Base-by-base conservation (phyloP, 2,329 filamentous ascomycete species). In the Fusarium torulosum region DNA sequence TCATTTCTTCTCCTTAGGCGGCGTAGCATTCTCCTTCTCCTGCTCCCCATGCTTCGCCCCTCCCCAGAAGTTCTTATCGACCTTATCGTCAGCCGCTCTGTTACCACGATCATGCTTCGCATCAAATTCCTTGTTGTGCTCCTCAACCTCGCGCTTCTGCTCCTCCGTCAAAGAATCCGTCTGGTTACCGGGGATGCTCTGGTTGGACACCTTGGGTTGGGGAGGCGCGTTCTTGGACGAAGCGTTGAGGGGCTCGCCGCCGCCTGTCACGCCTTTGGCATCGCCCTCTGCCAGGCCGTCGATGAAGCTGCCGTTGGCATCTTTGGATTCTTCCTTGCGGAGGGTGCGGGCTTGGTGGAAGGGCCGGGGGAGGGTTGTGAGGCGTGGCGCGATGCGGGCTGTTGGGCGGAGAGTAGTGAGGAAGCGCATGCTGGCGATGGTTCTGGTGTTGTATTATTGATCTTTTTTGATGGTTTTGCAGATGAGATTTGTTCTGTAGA, bases 121-220 rank as follows among this genome's bases (percentile, higher is more conserved):
- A 46, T 84, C 84, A 74, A 89, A 89, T 1, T 89, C 85, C 66
- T 63, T 66, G 61, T 90, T 90, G 72, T 90, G 87, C 75, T 81
- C 74, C 52, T 87, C 82, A 17, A 89, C 87, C 76, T 89, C 86
- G 42, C 78, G 78, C 74, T 84, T 80, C 76, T 88, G 84, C 73
- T 85, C 84, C 58, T 83, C 76, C 21, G 78, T 83, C 62, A 86
- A 70, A 8, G 76, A 72, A 51, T 76, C 67, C 2, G 50, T 53
- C 14, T 70, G 46, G 6, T 74, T 71, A 4, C 78, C 80, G 0
- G 80, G 79, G 11, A 84, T 76, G 64, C 79, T 79, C 58, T 81
- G 79, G 69, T 85, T 86, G 57, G 77, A 75, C 64, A 88, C 83
- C 77, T 86, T 87, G 57, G 86, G 86, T 70, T 81, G 75, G 2